phyloP scores from a whole-genome alignment of 768 basidiomycete species.

The Rhizopogon vulgaris region DNA sequence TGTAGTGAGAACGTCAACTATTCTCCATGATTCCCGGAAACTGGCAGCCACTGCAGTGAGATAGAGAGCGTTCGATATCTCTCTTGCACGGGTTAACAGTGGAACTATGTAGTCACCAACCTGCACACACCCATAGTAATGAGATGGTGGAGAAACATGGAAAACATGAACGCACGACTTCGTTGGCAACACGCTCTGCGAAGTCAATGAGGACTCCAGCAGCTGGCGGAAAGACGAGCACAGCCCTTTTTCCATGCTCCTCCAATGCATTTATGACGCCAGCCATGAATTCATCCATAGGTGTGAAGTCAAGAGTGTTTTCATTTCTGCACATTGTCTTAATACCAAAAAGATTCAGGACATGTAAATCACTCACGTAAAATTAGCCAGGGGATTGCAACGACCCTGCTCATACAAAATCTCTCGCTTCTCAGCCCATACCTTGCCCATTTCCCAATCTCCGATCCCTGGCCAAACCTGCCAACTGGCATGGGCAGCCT shows the following conservation, averaged over 20 bases:
- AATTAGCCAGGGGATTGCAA: conserved; percentile 81
- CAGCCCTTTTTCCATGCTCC: conserved; percentile 76
- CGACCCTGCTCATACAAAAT: conserved; percentile 82
- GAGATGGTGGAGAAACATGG: not conserved
- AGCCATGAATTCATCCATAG: conserved; percentile 90
- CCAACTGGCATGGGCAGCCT: conserved; percentile 83
- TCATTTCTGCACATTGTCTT: conserved; percentile 32
- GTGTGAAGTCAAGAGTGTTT: conserved; percentile 73
- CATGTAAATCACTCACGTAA: conserved; percentile 45
- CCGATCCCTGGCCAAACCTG: conserved; percentile 48
- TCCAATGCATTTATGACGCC: conserved; percentile 56
- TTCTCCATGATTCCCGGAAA: conserved; percentile 82
- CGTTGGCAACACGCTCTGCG: conserved; percentile 75
- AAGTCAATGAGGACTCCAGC: conserved; percentile 77
- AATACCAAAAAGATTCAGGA: not conserved
- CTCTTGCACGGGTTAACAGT: conserved; percentile 70
- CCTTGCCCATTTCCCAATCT: conserved; percentile 90
- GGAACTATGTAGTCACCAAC: conserved; percentile 83
- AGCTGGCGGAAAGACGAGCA: conserved; percentile 78
- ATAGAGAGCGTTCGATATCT: conserved; percentile 64
- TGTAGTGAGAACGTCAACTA: conserved; percentile 70
- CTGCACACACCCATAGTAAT: conserved; percentile 31
- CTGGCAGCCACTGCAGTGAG: conserved; percentile 85
- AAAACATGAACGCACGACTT: conserved; percentile 55
- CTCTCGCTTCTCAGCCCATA: conserved; percentile 94